These are phyloP conservation scores for Ambrosia trifida DNA, from an alignment of 129 eudicot species.

Conservation along the genomic window DNA sequence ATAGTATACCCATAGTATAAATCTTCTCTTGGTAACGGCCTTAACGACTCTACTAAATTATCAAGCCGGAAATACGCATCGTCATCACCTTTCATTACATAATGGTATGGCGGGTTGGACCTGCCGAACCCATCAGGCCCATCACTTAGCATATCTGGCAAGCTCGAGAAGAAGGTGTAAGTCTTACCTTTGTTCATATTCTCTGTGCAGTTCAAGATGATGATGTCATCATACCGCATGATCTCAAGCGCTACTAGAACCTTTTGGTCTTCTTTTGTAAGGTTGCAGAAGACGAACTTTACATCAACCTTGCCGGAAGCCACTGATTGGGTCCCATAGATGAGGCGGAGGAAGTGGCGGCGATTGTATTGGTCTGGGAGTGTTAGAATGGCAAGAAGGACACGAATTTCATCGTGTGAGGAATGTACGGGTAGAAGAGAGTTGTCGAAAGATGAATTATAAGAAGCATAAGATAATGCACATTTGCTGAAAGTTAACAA, in stretches of 20 bases:
- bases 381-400: conserved; percentile 79
- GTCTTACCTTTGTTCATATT: conserved; percentile 97
- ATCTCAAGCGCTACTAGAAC: conserved; percentile 83
- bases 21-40: conserved; percentile 70
- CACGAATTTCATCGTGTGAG: conserved; percentile 50
- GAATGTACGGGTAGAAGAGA: conserved; percentile 21
- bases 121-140: conserved; percentile 3
- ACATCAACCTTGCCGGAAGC: conserved; percentile 62
- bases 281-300: conserved; percentile 87
- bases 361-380: conserved; percentile 88
- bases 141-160: conserved; percentile 57
- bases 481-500: conserved; percentile 51
- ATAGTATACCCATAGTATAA: conserved; percentile 89
- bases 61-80: conserved; percentile 66
- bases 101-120: conserved; percentile 75
- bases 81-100: conserved; percentile 84
- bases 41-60: conserved; percentile 59
- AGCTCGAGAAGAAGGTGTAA: conserved; percentile 75
- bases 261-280: conserved; percentile 85
- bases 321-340: conserved; percentile 69
- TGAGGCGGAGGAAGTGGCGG: conserved; percentile 83
- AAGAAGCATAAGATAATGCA: conserved; percentile 43
- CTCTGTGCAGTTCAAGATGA: conserved; percentile 78
- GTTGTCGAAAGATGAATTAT: conserved; percentile 21
- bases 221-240: conserved; percentile 78